These are phyloP conservation scores for Dryadomyces quercivorus DNA, from an alignment of 2,329 filamentous ascomycete genomes.

Conservation along the genomic window DNA sequence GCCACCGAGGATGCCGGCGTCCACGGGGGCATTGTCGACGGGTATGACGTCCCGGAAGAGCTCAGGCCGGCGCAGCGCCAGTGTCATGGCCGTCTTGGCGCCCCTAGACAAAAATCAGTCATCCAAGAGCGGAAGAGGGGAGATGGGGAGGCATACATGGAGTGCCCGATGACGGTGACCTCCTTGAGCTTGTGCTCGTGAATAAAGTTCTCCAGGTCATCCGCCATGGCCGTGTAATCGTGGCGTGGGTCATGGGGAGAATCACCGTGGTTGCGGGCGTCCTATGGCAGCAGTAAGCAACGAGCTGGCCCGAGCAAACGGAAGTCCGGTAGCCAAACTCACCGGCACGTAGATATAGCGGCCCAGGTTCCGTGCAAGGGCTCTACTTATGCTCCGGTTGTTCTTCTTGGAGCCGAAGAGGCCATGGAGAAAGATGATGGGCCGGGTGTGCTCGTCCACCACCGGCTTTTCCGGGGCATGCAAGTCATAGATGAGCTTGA, in stretches of 20 bases:
- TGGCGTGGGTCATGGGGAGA: constrained; percentile 67
- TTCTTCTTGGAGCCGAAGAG: constrained; percentile 94
- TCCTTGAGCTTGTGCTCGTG: constrained; percentile 54
- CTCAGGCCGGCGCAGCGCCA: constrained; percentile 60
- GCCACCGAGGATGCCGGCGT: constrained; percentile 59
- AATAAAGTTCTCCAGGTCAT: constrained; percentile 74
- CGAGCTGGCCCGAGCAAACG: constrained; percentile 1
- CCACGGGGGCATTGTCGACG: constrained; percentile 86
- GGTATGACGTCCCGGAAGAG: constrained; percentile 61
- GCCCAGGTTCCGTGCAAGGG: constrained; percentile 66
- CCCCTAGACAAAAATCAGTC: constrained; percentile 40
- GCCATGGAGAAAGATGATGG: constrained; percentile 83
- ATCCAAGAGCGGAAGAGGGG: not conserved
- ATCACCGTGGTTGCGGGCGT: constrained; percentile 86
- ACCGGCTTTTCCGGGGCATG: constrained; percentile 43
- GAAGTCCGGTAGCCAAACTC: constrained; percentile 18
- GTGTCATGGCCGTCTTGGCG: constrained; percentile 82
- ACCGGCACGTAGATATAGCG: constrained; percentile 74
- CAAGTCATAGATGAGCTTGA: constrained; percentile 50
- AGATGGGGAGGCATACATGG: constrained; percentile 50
- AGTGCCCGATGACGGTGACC: constrained; percentile 78
- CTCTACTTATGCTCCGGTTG: constrained; percentile 85
- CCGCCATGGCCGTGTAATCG: constrained; percentile 71
- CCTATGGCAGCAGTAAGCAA: constrained; percentile 31
- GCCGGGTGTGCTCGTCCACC: constrained; percentile 31